Conservation (phyloP, 768 basidiomycete genomes). For the Aureoboletus auriporus region DNA sequence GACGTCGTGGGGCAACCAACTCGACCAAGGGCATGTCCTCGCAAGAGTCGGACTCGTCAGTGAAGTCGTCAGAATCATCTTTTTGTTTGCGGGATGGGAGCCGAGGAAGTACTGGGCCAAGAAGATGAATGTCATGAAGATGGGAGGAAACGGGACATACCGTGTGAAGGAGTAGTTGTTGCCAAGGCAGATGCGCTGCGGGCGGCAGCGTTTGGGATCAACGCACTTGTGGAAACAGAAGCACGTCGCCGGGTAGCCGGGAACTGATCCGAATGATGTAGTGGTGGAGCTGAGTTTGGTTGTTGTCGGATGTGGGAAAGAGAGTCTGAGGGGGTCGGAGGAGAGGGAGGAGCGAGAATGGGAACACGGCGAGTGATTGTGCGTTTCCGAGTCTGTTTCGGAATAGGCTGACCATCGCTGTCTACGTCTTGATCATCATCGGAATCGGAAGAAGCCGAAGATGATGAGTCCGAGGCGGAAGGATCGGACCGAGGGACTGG, state of each 20-base stretch:
- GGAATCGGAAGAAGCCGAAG: constrained; percentile 35
- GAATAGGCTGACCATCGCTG: constrained; percentile 30
- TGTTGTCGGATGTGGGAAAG: not conserved
- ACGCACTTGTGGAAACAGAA: constrained; percentile 56
- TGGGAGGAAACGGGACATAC: constrained; percentile 23
- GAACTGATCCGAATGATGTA: constrained; percentile 2
- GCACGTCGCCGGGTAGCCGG: constrained; percentile 37
- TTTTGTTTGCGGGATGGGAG: constrained; percentile 1
- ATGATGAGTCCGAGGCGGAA: constrained; percentile 21
- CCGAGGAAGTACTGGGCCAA: constrained; percentile 1
- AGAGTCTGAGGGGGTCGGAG: too few relatives aligned
- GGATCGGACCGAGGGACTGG: constrained; percentile 9
- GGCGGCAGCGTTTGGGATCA: constrained; percentile 48
- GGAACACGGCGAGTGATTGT: constrained; percentile 28
- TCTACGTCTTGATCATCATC: constrained; percentile 35
- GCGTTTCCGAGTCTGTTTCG: constrained; percentile 31
- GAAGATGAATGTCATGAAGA: not conserved
- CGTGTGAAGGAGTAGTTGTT: constrained; percentile 22
- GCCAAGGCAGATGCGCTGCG: constrained; percentile 44
- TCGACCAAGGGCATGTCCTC: constrained; percentile 63
- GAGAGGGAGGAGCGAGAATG: too few relatives aligned
- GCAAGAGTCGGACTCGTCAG: constrained; percentile 34
- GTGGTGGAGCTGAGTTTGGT: not conserved
- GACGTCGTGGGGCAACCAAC: constrained; percentile 58
- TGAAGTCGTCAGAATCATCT: constrained; percentile 22